These are phyloP conservation scores for Haplosporangium sp. DNA, from an alignment of 371 early-diverging fungal genomes.

Conservation along the genomic window DNA sequence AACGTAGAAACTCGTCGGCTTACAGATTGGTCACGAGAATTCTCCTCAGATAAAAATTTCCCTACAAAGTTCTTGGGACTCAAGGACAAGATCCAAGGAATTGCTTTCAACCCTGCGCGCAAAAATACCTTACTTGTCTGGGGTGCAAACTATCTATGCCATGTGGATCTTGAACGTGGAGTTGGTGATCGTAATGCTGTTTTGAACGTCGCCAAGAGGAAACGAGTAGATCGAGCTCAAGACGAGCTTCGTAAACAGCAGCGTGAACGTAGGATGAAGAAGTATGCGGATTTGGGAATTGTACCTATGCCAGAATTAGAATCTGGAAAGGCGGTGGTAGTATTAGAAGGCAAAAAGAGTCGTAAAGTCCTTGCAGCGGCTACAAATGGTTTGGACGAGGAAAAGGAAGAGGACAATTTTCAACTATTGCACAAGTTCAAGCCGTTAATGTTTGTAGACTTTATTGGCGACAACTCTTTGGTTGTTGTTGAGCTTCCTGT, in stretches of 20 bases:
- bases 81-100: conserved; percentile 79
- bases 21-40: conserved; percentile 84
- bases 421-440: conserved; percentile 83
- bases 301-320: conserved; percentile 44
- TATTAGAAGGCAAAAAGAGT: conserved; percentile 36
- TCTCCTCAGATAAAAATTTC: conserved; percentile 68
- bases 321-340: conserved; percentile 31
- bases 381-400: conserved; percentile 46
- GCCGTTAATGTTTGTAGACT: conserved; percentile 81
- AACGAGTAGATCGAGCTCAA: conserved; percentile 61
- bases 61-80: conserved; percentile 70
- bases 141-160: conserved; percentile 79
- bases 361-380: conserved; percentile 25
- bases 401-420: conserved; percentile 66
- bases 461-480: conserved; percentile 76
- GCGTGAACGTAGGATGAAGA: conserved; percentile 55
- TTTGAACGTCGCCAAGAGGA: conserved; percentile 66
- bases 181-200: conserved; percentile 59
- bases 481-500: conserved; percentile 89
- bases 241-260: conserved; percentile 54
- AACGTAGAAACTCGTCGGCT: conserved; percentile 76
- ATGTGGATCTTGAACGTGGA: conserved; percentile 73
- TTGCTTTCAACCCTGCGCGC: conserved; percentile 76
- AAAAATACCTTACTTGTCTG: conserved; percentile 75
- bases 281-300: conserved; percentile 38